Evolutionary conservation across 495 filamentous ascomycete species (phyloP).

Genomic region (Pyrenopolyporus hunteri): DNA sequence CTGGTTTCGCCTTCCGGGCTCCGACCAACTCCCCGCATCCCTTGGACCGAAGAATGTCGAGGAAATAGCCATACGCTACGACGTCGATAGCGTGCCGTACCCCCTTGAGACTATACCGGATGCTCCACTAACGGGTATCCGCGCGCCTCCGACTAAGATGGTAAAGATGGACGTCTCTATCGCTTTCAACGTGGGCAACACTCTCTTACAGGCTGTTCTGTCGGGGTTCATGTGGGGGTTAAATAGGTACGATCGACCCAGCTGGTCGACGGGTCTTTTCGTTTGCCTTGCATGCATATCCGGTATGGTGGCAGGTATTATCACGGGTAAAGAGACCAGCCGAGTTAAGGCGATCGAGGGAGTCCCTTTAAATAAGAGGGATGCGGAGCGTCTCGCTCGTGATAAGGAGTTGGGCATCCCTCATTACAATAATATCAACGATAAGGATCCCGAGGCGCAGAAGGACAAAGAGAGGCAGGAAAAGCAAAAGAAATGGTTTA

Average conservation of each 20-base stretch:
- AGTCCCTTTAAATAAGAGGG: conserved; percentile 55
- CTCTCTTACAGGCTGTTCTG: conserved; percentile 72
- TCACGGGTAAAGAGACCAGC: conserved; percentile 70
- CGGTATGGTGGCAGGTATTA: conserved; percentile 69
- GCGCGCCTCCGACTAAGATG: conserved; percentile 65
- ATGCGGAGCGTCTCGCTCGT: conserved; percentile 50
- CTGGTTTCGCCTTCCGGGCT: conserved; percentile 73
- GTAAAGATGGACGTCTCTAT: conserved; percentile 86
- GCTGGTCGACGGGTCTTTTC: conserved; percentile 76
- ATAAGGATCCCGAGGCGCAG: conserved; percentile 53
- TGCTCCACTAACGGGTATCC: conserved; percentile 64
- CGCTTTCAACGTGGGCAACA: conserved; percentile 76
- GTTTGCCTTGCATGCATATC: conserved; percentile 72
- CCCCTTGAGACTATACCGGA: conserved; percentile 61
- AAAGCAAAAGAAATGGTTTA: conserved; percentile 32
- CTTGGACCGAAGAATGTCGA: conserved; percentile 55
- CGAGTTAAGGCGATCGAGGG: conserved; percentile 71
- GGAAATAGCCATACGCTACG: conserved; percentile 42
- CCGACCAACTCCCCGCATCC: conserved; percentile 51
- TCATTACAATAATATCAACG: conserved; percentile 62
- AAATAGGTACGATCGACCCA: conserved; percentile 71
- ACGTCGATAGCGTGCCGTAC: conserved; percentile 56
- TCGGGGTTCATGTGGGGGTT: conserved; percentile 81
- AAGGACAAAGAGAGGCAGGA: conserved; percentile 42
- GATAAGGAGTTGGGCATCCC: conserved; percentile 57